Evolutionary conservation across 495 filamentous ascomycete species (phyloP), one percentile per base, ranked within the genome.

Genomic region (Penicillium nucicola): DNA sequence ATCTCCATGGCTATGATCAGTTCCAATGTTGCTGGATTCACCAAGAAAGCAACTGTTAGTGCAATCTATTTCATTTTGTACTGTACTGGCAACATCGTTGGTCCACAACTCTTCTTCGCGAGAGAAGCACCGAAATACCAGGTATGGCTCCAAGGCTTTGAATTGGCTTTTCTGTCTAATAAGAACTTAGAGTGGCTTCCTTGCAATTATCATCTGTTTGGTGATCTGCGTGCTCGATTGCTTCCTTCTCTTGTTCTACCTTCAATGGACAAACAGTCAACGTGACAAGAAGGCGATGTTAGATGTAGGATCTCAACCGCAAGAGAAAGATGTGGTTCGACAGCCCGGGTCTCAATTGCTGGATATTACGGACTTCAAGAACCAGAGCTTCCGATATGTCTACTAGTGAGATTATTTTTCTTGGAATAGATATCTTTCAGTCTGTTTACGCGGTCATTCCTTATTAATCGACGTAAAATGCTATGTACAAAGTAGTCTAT

Each of bases 11-110:
- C 70, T 4, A 56, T 65, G 45, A 57, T 58, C 17, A 62, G 53
- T 22, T 57, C 61, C 20, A 74, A 74, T 36, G 58, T 64, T 5
- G 64, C 62, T 14, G 70, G 70, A 0, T 64, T 66, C 53, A 65
- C 65, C 1, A 68, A 68, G 31, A 60, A 52, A 22, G 38, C 55
- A 2, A 64, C 63, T 4, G 58, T 66, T 42, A 61, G 54, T 30
- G 63, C 65, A 2, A 56, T 66, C 13, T 62, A 54, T 28, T 68
- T 68, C 31, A 48, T 67, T 13, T 49, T 58, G 39, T 68, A 80
- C 54, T 81, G 76, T 46, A 63, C 76, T 4, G 78, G 78, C 1
- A 68, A 68, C 31, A 63, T 68, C 34, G 54, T 68, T 22, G 65
- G 62, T 0, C 65, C 65, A 1, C 65, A 67, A 52, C 9, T 58